phyloP scores from a whole-genome alignment of 768 basidiomycete species.

The Terana coerulea region DNA sequence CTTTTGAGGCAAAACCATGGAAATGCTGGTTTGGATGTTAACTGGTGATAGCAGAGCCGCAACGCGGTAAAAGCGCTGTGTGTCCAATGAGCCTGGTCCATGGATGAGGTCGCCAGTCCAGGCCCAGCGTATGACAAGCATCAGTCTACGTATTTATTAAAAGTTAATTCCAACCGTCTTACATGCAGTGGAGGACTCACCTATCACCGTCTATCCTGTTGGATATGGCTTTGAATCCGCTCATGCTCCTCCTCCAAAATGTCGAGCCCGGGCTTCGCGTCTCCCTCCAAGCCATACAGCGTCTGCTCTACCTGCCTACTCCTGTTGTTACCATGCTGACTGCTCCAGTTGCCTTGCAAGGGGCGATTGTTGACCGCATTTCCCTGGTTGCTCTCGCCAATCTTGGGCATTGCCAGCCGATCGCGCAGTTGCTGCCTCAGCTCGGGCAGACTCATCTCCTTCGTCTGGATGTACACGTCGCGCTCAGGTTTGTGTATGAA shows the following conservation, averaged over 20 bases:
- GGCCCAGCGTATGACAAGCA: too few relatives aligned
- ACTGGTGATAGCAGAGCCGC: too few relatives aligned
- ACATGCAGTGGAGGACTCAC: too few relatives aligned
- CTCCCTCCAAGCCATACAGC: slow-evolving; percentile 45
- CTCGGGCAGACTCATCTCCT: slow-evolving; percentile 15
- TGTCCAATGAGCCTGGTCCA: too few relatives aligned
- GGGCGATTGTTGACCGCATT: background rate
- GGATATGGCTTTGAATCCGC: slow-evolving; percentile 17
- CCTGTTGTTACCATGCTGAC: slow-evolving; percentile 27
- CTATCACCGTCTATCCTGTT: slow-evolving; percentile 1
- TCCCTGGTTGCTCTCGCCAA: slow-evolving; percentile 13
- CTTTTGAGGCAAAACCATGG: too few relatives aligned
- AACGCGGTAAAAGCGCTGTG: too few relatives aligned
- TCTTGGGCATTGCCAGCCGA: slow-evolving; percentile 13
- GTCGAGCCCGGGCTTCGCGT: slow-evolving; percentile 41
- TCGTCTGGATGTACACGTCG: background rate
- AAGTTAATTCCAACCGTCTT: too few relatives aligned
- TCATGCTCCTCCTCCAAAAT: slow-evolving; percentile 38
- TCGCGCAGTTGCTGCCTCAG: slow-evolving; percentile 17
- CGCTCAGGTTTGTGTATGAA: slow-evolving; percentile 34
- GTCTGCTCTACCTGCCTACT: slow-evolving; percentile 45
- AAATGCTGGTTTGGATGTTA: too few relatives aligned
- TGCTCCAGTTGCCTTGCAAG: slow-evolving; percentile 19
- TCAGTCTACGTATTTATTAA: too few relatives aligned
- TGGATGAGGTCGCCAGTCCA: too few relatives aligned